Evolutionary conservation across 2,329 filamentous ascomycete genomes (phyloP).

Genomic region (Aspergillus arachidicola): DNA sequence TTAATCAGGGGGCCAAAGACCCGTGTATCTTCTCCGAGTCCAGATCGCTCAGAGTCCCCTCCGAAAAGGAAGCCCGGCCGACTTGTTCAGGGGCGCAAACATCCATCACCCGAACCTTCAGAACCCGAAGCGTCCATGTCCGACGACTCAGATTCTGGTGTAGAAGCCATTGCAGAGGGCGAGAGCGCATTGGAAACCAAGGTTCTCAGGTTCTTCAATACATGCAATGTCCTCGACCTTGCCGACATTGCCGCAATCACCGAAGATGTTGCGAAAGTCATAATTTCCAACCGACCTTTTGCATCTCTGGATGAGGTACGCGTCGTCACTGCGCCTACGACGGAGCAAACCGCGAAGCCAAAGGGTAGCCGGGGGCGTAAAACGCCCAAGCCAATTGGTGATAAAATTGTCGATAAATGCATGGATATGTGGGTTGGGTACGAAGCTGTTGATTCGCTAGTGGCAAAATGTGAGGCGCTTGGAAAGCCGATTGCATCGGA

Average conservation of each 20-base stretch:
- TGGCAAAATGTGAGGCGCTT: conserved; percentile 72
- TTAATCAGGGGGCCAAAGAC: conserved; percentile 41
- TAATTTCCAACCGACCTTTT: conserved; percentile 79
- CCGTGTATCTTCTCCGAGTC: conserved; percentile 31
- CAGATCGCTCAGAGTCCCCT: conserved; percentile 24
- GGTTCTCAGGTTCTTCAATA: conserved; percentile 82
- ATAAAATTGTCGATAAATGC: conserved; percentile 68
- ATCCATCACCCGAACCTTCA: conserved; percentile 33
- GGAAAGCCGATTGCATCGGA: conserved; percentile 67
- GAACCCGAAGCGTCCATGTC: conserved; percentile 46
- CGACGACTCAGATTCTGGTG: conserved; percentile 47
- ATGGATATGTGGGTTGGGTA: conserved; percentile 77
- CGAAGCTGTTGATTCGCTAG: conserved; percentile 79
- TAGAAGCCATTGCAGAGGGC: conserved; percentile 44
- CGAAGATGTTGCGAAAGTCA: conserved; percentile 66
- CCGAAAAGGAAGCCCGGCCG: conserved; percentile 37
- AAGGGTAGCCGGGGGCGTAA: conserved; percentile 56
- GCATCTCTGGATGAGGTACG: conserved; percentile 65
- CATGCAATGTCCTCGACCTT: conserved; percentile 72
- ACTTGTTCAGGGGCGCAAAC: conserved; percentile 54
- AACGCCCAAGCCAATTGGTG: conserved; percentile 61
- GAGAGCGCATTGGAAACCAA: conserved; percentile 50
- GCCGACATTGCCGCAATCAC: conserved; percentile 79
- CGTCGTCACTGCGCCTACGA: conserved; percentile 57
- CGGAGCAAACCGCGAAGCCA: conserved; percentile 40